These are phyloP conservation scores for Rhodosporidiobolus sp. DNA, from an alignment of 768 basidiomycete species.

Conservation along the genomic window DNA sequence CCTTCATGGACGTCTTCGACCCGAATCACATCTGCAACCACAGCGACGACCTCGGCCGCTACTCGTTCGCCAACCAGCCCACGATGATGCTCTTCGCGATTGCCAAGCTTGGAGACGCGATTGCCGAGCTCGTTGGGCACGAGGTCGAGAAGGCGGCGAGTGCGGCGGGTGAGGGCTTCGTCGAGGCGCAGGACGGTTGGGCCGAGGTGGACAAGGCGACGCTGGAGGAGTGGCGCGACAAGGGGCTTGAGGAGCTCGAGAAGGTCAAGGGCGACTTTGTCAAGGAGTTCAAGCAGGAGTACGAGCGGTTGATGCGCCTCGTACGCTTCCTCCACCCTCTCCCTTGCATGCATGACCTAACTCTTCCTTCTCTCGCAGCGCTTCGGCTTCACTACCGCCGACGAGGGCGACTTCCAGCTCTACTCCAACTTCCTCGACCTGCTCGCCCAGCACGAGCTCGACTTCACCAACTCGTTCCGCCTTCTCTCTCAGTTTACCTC, in stretches of 20 bases:
- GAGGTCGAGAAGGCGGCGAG: conserved; percentile 56
- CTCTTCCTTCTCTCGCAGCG: conserved; percentile 54
- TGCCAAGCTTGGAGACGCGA: conserved; percentile 59
- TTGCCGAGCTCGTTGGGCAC: conserved; percentile 81
- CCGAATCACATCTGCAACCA: conserved; percentile 85
- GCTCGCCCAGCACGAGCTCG: conserved; percentile 70
- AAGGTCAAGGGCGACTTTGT: conserved; percentile 65
- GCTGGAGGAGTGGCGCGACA: conserved; percentile 59
- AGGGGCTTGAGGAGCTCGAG: conserved; percentile 57
- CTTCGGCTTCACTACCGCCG: conserved; percentile 65
- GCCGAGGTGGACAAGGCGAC: conserved; percentile 58
- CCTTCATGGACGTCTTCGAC: conserved; percentile 68
- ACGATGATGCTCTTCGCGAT: conserved; percentile 65
- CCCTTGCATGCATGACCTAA: background rate
- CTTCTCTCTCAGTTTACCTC: conserved; percentile 64
- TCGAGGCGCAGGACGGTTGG: conserved; percentile 59
- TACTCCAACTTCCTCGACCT: conserved; percentile 69
- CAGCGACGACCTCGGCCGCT: conserved; percentile 63
- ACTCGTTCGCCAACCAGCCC: conserved; percentile 48
- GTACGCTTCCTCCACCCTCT: no score
- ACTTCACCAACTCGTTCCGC: conserved; percentile 85
- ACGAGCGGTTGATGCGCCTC: conserved; percentile 59
- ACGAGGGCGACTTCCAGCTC: conserved; percentile 62
- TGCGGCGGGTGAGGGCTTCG: conserved; percentile 48
- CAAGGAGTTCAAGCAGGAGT: conserved; percentile 62